Base-by-base conservation (phyloP, 768 basidiomycete species). In the Brasilioporus rufonigricans region DNA sequence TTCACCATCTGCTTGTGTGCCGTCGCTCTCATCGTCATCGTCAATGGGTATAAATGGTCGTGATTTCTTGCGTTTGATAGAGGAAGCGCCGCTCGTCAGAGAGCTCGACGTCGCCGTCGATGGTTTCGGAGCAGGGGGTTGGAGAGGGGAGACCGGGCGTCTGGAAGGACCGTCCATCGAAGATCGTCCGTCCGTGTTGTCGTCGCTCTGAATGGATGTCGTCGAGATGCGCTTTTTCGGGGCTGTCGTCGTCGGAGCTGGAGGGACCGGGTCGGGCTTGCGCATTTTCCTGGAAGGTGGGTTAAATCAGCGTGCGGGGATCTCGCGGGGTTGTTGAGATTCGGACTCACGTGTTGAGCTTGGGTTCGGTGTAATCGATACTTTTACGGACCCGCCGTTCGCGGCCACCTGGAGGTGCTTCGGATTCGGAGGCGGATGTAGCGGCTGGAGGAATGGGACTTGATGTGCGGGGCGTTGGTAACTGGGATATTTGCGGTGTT, bases 301-400 rank as follows among this genome's bases (percentile, higher is more conserved):
- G 19, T 32, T 18, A 31, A 8, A 57, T 62, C 56, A 60, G 46
- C 55, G 48, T 21, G 57, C 12, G 27, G 36, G 18, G 21, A 39
- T 31, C 48, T 44, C 40, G 39, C 24, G 46, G 50, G n/a, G n/a
- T 39, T 12, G 13, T 36, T 18, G 36, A 48, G 32, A 38, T 14
- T 26, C 43, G 29, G 39, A 82, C 85, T 48, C 66, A 90, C 89
- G 89, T 93, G 68, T 93, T 92, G 23, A 93, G 78, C 66, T 92
- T 93, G 12, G 91, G 91, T 65, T 93, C 91, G 0, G 91, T 76
- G 60, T 93, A 93, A 67, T 93, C 93, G 44, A 93, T 75, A 61
- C 91, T 91, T 73, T 87, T 93, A 44, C 91, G 78, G 19, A 77
- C 68, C 48, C 80, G 74, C 78, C 85, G 72, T 80, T 81, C 65